Evolutionary conservation across 2,329 filamentous ascomycete species (phyloP).

Genomic region (Penicillium sp.): DNA sequence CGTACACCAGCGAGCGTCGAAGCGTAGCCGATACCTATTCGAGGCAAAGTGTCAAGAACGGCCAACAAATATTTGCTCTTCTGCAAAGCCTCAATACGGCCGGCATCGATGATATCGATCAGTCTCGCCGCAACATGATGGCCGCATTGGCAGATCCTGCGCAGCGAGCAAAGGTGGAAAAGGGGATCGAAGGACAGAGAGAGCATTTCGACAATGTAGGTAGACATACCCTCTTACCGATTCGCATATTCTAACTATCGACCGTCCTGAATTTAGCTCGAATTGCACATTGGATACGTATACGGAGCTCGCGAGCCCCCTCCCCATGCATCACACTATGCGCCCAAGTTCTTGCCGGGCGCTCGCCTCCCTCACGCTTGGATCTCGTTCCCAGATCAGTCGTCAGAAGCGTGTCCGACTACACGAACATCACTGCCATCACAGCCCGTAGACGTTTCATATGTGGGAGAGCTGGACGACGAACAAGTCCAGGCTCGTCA

Average conservation of each 20-base stretch:
- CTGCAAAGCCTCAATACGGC: slow-evolving; percentile 42
- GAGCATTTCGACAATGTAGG: slow-evolving; percentile 45
- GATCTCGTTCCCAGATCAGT: neutral
- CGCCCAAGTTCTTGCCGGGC: slow-evolving; percentile 37
- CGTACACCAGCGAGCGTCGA: slow-evolving; percentile 40
- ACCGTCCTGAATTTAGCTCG: too few species aligned
- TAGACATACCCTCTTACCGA: too few species aligned
- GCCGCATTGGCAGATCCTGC: slow-evolving; percentile 9
- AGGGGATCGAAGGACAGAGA: slow-evolving; percentile 38
- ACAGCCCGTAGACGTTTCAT: too few species aligned
- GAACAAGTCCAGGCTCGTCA: slow-evolving; percentile 2
- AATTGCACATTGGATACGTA: slow-evolving; percentile 48
- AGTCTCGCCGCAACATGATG: slow-evolving; percentile 29
- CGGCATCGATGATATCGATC: slow-evolving; percentile 25
- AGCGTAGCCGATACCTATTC: slow-evolving; percentile 43
- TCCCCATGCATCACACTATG: slow-evolving; percentile 38
- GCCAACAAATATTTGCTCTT: slow-evolving; percentile 43
- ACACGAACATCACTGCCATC: too few species aligned
- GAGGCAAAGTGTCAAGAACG: slow-evolving; percentile 47
- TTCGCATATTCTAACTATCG: too few species aligned
- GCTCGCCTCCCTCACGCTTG: slow-evolving; percentile 23
- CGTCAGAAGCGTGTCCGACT: slow-evolving; percentile 1
- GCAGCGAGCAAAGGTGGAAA: too few species aligned
- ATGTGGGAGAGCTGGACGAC: slow-evolving; percentile 4
- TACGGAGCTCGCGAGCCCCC: slow-evolving; percentile 39